phyloP scores from a whole-genome alignment of 495 filamentous ascomycete species.

The Articulospora tetracladia region DNA sequence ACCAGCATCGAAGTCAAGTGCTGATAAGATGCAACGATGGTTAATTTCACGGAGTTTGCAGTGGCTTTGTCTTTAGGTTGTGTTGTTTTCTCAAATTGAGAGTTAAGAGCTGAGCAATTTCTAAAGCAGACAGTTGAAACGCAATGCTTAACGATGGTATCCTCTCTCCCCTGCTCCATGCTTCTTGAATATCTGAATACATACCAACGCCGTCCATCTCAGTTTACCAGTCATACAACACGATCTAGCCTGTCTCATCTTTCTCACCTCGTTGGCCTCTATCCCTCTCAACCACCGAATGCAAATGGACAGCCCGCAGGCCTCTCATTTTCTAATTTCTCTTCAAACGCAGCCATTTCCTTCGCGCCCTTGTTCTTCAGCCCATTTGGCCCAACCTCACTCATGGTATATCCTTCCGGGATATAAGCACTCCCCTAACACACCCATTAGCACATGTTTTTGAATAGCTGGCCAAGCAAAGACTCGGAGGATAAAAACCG shows the following conservation, averaged over 20 bases:
- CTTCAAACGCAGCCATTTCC: slow-evolving; percentile 40
- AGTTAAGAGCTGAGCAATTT: too few relatives aligned
- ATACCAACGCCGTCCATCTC: too few relatives aligned
- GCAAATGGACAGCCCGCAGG: slow-evolving; percentile 53
- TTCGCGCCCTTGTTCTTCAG: slow-evolving; percentile 54
- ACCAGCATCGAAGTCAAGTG: background rate
- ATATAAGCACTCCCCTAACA: slow-evolving; percentile 51
- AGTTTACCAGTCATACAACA: too few relatives aligned
- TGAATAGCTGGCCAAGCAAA: too few relatives aligned
- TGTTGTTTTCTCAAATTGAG: background rate
- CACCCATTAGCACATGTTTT: too few relatives aligned
- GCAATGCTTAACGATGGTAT: too few relatives aligned
- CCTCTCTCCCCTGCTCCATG: too few relatives aligned
- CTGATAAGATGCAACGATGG: background rate
- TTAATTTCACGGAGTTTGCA: background rate
- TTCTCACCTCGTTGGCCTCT: too few relatives aligned
- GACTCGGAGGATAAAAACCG: too few relatives aligned
- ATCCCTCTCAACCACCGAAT: background rate
- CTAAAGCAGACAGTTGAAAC: too few relatives aligned
- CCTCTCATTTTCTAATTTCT: slow-evolving; percentile 33
- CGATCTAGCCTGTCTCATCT: too few relatives aligned
- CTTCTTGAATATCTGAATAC: too few relatives aligned
- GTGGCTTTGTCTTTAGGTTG: background rate
- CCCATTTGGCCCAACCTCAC: slow-evolving; percentile 53
- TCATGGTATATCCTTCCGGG: slow-evolving; percentile 53